Conservation (phyloP, 257 asterid species). For the Rauvolfia tetraphylla region DNA sequence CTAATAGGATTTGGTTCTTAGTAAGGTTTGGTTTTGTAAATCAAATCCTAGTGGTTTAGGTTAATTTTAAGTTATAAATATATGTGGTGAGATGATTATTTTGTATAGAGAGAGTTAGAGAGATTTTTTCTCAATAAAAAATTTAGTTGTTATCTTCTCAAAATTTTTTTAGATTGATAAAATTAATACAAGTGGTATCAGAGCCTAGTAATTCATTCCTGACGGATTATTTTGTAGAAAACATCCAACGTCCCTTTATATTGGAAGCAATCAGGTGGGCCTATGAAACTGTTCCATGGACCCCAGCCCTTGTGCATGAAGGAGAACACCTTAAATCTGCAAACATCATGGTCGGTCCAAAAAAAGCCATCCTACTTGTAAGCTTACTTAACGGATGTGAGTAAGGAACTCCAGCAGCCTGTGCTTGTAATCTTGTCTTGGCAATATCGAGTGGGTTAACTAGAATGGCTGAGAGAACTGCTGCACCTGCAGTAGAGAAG, state of each 20-base stretch:
- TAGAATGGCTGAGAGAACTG: slow-evolving; percentile 77
- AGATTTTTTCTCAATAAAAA: too few species aligned
- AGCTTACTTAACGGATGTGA: slow-evolving; percentile 83
- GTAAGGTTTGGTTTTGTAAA: too few species aligned
- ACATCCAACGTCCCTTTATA: slow-evolving; percentile 95
- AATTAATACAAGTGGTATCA: too few species aligned
- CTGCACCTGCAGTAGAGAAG: slow-evolving; percentile 90
- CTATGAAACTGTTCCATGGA: slow-evolving; percentile 86
- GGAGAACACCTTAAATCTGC: slow-evolving; percentile 98
- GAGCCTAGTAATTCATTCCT: slow-evolving; percentile 86
- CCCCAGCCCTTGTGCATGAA: slow-evolving; percentile 93
- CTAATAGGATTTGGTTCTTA: too few species aligned
- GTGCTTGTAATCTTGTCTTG: slow-evolving; percentile 98
- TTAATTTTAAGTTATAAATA: too few species aligned
- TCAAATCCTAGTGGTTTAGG: too few species aligned
- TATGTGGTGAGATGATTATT: too few species aligned
- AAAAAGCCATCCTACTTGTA: slow-evolving; percentile 84
- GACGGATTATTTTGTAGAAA: slow-evolving; percentile 79
- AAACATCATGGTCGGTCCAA: slow-evolving; percentile 98
- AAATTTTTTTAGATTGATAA: too few species aligned
- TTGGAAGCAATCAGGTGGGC: slow-evolving; percentile 95
- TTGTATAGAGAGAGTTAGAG: too few species aligned
- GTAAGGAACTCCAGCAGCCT: slow-evolving; percentile 85
- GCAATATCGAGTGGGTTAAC: slow-evolving; percentile 91
- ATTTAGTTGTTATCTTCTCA: too few species aligned